These are phyloP conservation scores for Chamaecyparis obtusa DNA, from an alignment of 75 land plant genomes.

Conservation along the genomic window DNA sequence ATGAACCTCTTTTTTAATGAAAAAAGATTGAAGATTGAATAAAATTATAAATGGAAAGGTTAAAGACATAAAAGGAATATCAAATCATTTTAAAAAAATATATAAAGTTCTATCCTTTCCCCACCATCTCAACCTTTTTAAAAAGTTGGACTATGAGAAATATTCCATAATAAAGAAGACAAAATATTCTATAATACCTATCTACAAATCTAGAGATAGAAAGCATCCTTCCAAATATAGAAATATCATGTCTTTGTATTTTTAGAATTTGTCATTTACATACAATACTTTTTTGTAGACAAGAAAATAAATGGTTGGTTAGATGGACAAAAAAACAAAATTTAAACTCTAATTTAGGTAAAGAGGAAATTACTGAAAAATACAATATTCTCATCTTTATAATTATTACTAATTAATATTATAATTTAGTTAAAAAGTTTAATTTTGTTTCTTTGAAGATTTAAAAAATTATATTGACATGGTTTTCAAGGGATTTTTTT, in stretches of 20 bases:
- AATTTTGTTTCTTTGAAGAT: not conserved
- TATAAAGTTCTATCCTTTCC: not conserved
- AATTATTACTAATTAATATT: not conserved
- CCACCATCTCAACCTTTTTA: not conserved
- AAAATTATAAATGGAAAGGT: no score
- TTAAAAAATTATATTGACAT: not conserved
- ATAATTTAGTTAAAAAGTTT: not conserved
- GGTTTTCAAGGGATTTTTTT: not conserved
- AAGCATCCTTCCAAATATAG: not conserved
- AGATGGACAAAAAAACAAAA: not conserved
- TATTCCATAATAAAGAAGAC: not conserved
- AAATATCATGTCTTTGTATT: not conserved
- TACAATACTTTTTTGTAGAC: not conserved
- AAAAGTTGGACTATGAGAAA: not conserved
- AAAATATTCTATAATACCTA: not conserved
- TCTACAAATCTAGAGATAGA: not conserved
- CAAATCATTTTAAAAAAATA: not conserved
- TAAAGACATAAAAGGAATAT: not conserved
- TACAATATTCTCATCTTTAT: not conserved
- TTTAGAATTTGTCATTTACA: not conserved
- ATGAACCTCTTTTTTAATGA: not conserved
- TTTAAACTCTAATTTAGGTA: not conserved
- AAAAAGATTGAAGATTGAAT: no score
- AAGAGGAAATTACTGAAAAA: not conserved
- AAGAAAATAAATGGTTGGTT: not conserved